Base-by-base conservation (phyloP, 139 green algal species). In the Picochlorum costavermella region DNA sequence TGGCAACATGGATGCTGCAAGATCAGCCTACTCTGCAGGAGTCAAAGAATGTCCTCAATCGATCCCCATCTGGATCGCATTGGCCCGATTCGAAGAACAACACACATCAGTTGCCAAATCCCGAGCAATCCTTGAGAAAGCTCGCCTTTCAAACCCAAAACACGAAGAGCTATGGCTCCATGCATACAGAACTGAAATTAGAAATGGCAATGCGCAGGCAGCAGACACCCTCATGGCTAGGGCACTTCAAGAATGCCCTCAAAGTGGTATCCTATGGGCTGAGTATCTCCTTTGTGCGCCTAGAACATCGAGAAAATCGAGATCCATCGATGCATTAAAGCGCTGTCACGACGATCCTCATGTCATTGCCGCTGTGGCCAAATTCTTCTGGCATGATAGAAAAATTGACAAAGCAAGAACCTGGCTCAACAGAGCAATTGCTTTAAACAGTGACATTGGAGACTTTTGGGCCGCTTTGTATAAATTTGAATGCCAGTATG, bases 281-380 rank as follows among this genome's bases (percentile, higher is more conserved):
- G 90, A 97, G 70, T 69, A 78, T 8, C 85, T 98, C 30, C 48
- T 56, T 37, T 86, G 93, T 81, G 89, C 89, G 48, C 88, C 94
- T 4, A 77, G 92, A 2, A 86, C 90, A 48, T 77, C 88, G 65
- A 79, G 90, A 13, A 87, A 88, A 60, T 69, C 58, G 29, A 81
- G 90, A 65, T 81, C 73, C 49, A 87, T 90, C 20, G 94, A 99
- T 61, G 94, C 92, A 17, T 78, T 99, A 5, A 96, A 96, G 74
- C 81, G 82, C 31, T 95, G 90, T 79, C 87, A 88, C 48, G 86
- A 96, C 65, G 86, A 96, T 67, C 81, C 90, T 6, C 46, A 81
- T 56, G 76, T 97, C 12, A 83, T 91, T 36, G 86, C 82, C 4
- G 89, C 89, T 40, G 84, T 97, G 6, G 92, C 91, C 10, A 67